Conservation (phyloP, 2,329 filamentous ascomycete genomes). For the Xylariaceae sp. region DNA sequence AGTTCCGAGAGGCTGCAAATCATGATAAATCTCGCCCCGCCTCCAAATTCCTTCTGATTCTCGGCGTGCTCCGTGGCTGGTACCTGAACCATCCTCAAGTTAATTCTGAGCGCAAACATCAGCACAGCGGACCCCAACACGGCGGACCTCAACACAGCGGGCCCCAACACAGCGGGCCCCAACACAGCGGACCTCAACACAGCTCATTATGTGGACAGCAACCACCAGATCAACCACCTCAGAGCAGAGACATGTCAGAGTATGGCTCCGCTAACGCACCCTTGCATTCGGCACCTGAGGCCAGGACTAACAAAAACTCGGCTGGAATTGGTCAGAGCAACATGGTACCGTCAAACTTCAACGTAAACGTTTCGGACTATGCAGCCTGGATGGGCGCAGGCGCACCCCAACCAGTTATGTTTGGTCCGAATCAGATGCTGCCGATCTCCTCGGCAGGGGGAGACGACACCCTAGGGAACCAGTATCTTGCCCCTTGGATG, state of each 20-base stretch:
- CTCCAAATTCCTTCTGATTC: slow-evolving; percentile 64
- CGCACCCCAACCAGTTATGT: slow-evolving; percentile 35
- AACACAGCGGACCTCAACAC: not conserved
- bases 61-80: slow-evolving; percentile 66
- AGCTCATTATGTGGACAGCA: slow-evolving; percentile 17
- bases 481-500: slow-evolving; percentile 29
- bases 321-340: slow-evolving; percentile 20
- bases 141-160: not conserved
- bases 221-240: slow-evolving; percentile 19
- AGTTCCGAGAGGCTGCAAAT: slow-evolving; percentile 59
- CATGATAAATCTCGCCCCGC: slow-evolving; percentile 60
- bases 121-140: slow-evolving; percentile 6
- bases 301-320: slow-evolving; percentile 43
- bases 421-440: slow-evolving; percentile 25
- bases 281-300: slow-evolving; percentile 51
- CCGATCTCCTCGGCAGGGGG: slow-evolving; percentile 5
- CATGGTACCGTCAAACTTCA: slow-evolving; percentile 16
- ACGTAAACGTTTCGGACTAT: slow-evolving; percentile 23
- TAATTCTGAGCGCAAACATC: slow-evolving; percentile 14
- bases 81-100: slow-evolving; percentile 47
- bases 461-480: not conserved
- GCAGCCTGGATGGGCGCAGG: slow-evolving; percentile 20
- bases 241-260: slow-evolving; percentile 23
- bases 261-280: slow-evolving; percentile 43
- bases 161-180: not conserved